A percentile compares a stretch with the other conserved stretches of the same genome.
phyloP scores from a whole-genome alignment of 2,329 filamentous ascomycete species.

The Gyromitra esculenta region DNA sequence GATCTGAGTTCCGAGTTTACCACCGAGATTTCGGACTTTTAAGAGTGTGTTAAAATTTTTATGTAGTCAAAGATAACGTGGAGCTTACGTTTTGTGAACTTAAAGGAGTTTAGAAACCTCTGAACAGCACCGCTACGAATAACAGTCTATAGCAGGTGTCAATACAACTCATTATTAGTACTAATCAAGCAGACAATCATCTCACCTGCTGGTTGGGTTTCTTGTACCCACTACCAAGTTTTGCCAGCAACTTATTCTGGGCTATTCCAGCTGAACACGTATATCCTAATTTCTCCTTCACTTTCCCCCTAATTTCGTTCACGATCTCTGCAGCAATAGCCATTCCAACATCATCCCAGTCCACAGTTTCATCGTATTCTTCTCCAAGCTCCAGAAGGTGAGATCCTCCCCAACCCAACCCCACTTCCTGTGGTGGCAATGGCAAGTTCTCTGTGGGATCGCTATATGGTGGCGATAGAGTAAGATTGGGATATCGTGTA shows the following conservation, averaged over 20 bases:
- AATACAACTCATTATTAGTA: background rate
- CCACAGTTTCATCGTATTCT: slow-evolving; percentile 84
- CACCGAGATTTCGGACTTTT: slow-evolving; percentile 81
- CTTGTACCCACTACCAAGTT: slow-evolving; percentile 87
- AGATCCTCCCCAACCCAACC: slow-evolving; percentile 53
- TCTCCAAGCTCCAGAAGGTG: slow-evolving; percentile 62
- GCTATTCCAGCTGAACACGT: slow-evolving; percentile 92
- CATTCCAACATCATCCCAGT: slow-evolving; percentile 95
- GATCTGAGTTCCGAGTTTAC: slow-evolving; percentile 90
- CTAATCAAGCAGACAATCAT: background rate
- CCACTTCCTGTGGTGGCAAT: slow-evolving; percentile 64
- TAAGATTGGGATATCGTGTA: slow-evolving; percentile 78
- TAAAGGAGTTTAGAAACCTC: slow-evolving; percentile 82
- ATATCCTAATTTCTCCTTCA: slow-evolving; percentile 78
- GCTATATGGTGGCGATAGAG: slow-evolving; percentile 74
- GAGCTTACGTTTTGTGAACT: slow-evolving; percentile 78
- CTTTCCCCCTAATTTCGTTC: slow-evolving; percentile 73
- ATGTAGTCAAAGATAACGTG: background rate
- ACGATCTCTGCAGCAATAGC: slow-evolving; percentile 90
- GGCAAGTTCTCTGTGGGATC: slow-evolving; percentile 73
- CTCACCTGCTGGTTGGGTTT: slow-evolving; percentile 80
- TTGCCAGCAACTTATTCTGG: slow-evolving; percentile 93
- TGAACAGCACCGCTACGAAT: slow-evolving; percentile 83
- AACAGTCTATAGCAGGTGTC: slow-evolving; percentile 71
- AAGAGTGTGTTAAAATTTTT: background rate